A percentile compares a stretch with the other conserved stretches of the same genome.
phyloP scores from a whole-genome alignment of 2,329 filamentous ascomycete genomes.

The Talaromyces sp. region DNA sequence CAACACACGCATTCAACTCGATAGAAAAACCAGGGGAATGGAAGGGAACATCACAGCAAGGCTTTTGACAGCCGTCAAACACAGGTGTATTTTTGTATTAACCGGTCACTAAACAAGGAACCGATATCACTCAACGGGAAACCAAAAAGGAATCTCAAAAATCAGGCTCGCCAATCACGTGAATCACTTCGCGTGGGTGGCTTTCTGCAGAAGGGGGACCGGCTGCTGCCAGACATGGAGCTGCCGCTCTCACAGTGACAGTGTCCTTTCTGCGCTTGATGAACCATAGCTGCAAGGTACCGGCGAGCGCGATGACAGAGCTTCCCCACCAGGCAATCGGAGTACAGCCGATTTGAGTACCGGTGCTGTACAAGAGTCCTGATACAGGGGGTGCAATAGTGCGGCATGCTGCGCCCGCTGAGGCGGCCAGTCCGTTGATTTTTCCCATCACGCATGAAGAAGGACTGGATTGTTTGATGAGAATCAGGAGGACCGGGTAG shows the following conservation, averaged over 20 bases:
- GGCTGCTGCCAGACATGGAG: slow-evolving; percentile 21
- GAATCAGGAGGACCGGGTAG: slow-evolving; percentile 63
- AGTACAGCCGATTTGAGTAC: slow-evolving; percentile 53
- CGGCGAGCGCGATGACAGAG: slow-evolving; percentile 50
- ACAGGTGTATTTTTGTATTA: neutral
- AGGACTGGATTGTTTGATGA: slow-evolving; percentile 67
- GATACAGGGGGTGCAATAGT: slow-evolving; percentile 65
- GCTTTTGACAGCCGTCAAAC: neutral
- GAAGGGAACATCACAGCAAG: neutral
- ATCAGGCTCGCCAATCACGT: slow-evolving; percentile 3
- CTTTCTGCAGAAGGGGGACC: slow-evolving; percentile 9
- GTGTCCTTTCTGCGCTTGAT: slow-evolving; percentile 47
- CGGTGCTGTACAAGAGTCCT: slow-evolving; percentile 61
- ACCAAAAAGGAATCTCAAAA: neutral
- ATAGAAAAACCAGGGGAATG: neutral
- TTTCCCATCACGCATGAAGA: slow-evolving; percentile 59
- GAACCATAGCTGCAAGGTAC: slow-evolving; percentile 53
- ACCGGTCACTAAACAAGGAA: neutral
- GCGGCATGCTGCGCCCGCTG: slow-evolving; percentile 65
- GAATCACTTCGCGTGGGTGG: slow-evolving; percentile 10
- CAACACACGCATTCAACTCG: neutral
- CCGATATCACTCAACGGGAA: neutral
- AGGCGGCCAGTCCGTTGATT: slow-evolving; percentile 69
- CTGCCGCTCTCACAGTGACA: slow-evolving; percentile 32
- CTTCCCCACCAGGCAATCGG: slow-evolving; percentile 61